Conservation (phyloP, 176 grass and related monocot genomes). For the Oryza rufipogon region DNA sequence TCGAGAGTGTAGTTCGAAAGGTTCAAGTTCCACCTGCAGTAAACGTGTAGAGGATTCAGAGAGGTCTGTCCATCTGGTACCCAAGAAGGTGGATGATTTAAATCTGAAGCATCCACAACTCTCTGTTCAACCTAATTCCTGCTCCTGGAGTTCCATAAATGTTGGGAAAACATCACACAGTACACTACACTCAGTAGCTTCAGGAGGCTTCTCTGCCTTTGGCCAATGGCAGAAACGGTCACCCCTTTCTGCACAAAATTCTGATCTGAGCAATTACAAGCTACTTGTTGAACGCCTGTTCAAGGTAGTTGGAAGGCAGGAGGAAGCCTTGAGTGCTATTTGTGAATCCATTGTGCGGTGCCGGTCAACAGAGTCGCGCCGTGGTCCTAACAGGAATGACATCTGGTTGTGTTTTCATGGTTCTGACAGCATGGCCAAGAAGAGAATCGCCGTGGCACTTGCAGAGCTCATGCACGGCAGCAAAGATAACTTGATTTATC, state of each 20-base stretch:
- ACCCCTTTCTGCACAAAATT: slow-evolving; percentile 36
- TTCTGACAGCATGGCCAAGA: slow-evolving; percentile 66
- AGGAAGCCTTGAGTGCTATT: slow-evolving; percentile 74
- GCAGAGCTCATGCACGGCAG: slow-evolving; percentile 69
- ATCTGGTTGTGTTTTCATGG: slow-evolving; percentile 92
- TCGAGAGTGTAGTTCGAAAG: slow-evolving; percentile 50
- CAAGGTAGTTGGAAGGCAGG: slow-evolving; percentile 79
- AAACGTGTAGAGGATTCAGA: slow-evolving; percentile 39
- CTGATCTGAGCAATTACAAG: slow-evolving; percentile 78
- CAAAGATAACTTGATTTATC: slow-evolving; percentile 66
- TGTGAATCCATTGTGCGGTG: slow-evolving; percentile 54
- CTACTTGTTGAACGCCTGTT: slow-evolving; percentile 58
- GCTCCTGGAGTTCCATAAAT: slow-evolving; percentile 33
- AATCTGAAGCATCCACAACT: slow-evolving; percentile 44
- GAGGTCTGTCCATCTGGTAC: slow-evolving; percentile 27
- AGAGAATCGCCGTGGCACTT: slow-evolving; percentile 61
- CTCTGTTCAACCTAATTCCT: slow-evolving; percentile 44
- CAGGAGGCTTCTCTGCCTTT: slow-evolving; percentile 53
- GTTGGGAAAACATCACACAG: slow-evolving; percentile 33
- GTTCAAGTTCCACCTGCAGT: slow-evolving; percentile 27
- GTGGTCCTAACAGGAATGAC: slow-evolving; percentile 56
- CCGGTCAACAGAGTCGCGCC: slow-evolving; percentile 38
- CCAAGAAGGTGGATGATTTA: slow-evolving; percentile 49
- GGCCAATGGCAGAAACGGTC: slow-evolving; percentile 53
- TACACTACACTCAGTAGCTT: slow-evolving; percentile 41